Conservation (phyloP, 768 basidiomycete genomes). For the Cytidiella melzeri region DNA sequence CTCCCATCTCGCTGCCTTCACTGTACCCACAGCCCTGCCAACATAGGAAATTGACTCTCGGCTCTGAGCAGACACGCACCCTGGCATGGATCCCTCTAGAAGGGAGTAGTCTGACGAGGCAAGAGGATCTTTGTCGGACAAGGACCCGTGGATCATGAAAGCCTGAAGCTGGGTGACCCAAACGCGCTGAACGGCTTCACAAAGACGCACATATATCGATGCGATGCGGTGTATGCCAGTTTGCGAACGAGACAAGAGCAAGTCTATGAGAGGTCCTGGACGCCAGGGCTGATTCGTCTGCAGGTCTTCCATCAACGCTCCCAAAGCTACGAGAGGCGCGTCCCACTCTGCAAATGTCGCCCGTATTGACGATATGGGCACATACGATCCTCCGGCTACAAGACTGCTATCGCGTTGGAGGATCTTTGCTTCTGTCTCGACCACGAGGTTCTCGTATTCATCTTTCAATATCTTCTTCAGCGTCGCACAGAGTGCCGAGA, state of each 20-base stretch:
- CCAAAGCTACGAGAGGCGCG: constrained; percentile 71
- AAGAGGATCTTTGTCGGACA: constrained; percentile 56
- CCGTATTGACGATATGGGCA: constrained; percentile 78
- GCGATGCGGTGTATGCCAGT: constrained; percentile 78
- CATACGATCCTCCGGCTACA: constrained; percentile 76
- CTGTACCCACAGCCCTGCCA: constrained; percentile 80
- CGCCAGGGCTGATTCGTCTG: constrained; percentile 50
- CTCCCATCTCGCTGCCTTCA: constrained; percentile 75
- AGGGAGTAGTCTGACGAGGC: constrained; percentile 55
- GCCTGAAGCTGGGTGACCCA: constrained; percentile 83
- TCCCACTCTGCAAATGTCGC: constrained; percentile 88
- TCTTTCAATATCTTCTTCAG: constrained; percentile 67
- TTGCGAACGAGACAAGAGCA: constrained; percentile 62
- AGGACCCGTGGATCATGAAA: constrained; percentile 74
- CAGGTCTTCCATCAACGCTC: constrained; percentile 56
- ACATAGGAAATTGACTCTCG: constrained; percentile 82
- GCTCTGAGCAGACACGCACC: constrained; percentile 65
- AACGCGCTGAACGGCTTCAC: constrained; percentile 68
- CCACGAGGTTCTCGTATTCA: constrained; percentile 75
- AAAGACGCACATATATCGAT: constrained; percentile 64
- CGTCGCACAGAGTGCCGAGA: constrained; percentile 72
- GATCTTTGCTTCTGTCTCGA: constrained; percentile 76
- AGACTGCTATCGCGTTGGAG: constrained; percentile 67
- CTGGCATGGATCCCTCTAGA: constrained; percentile 62
- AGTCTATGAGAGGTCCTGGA: constrained; percentile 77